Evolutionary conservation across 2,329 filamentous ascomycete genomes (phyloP), one percentile per base, ranked within the genome.

Genomic region (Hypomyces perniciosus): DNA sequence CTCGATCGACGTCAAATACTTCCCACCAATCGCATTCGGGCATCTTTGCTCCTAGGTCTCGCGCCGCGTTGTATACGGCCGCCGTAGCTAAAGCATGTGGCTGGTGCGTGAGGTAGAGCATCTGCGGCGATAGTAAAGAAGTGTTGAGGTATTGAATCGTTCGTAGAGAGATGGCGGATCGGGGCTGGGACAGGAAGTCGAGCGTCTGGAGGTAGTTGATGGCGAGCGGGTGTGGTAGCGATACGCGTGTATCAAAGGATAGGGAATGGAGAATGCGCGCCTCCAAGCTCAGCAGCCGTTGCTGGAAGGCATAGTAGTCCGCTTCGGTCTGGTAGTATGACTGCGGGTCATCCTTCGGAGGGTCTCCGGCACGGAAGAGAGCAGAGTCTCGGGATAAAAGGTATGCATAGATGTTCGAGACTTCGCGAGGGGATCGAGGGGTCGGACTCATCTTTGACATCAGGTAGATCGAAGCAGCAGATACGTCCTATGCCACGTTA

Each of bases 11-110:
- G 68, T 99, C 93, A 66, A 97, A 97, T 0, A 97, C 89, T 68
- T 96, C 91, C 93, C 93, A 99, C 93, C 93, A 99, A 56, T 89
- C 85, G 44, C 80, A 81, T 56, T 87, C 86, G 0, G 92, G 90
- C 70, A 96, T 77, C 66, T 88, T 90, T 9, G 87, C 81, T 0
- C 79, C 84, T 1, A 81, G 67, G 58, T 97, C 90, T 41, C 85
- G 79, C 1, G 90, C 87, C 0, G 92, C 88, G n/a, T 90, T 81
- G 65, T 97, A 99, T 31, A 96, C 86, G 1, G 91, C 89, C 1
- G 91, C 88, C 2, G 90, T 89, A 4, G 93, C 92, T 8, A 99
- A 74, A 27, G 85, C 81, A 55, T 86, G 80, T 1, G 93, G 92
- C 65, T 97, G 93, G 64, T 96, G 91, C 3, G 93, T 97, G 29